Evolutionary conservation across 345 rosid species (phyloP).

Genomic region (Crucihimalaya himalaica): DNA sequence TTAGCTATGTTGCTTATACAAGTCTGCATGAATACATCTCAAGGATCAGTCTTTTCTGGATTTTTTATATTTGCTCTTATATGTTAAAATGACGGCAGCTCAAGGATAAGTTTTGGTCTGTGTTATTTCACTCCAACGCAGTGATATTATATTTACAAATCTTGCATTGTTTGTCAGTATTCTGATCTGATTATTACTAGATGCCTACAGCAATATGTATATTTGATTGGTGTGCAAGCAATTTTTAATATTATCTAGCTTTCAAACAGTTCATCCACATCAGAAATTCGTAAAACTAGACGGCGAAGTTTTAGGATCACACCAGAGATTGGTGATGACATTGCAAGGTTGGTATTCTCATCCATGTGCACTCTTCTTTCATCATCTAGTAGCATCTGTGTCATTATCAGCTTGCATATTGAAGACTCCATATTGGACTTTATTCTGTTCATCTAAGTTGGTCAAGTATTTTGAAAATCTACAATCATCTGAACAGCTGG

Average conservation of each 20-base stretch:
- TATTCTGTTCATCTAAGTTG: slow-evolving; percentile 10
- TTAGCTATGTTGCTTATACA: slow-evolving; percentile 12
- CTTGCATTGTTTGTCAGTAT: not conserved
- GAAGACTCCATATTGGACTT: slow-evolving; percentile 10
- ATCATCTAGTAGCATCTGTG: slow-evolving; percentile 18
- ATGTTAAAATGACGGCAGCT: not conserved
- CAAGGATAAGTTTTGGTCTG: slow-evolving; percentile 10
- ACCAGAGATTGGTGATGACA: slow-evolving; percentile 98
- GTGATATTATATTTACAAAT: not conserved
- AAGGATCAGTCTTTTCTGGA: not conserved
- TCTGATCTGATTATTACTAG: slow-evolving; percentile 5
- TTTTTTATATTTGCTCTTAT: not conserved
- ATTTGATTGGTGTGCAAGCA: slow-evolving; percentile 21
- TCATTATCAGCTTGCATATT: slow-evolving; percentile 21
- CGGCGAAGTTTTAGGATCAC: slow-evolving; percentile 95
- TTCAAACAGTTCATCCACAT: slow-evolving; percentile 77
- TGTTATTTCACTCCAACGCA: slow-evolving; percentile 1
- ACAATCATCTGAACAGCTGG: slow-evolving; percentile 12
- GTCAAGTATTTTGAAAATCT: slow-evolving; percentile 1
- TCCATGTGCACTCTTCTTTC: slow-evolving; percentile 20
- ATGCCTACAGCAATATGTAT: slow-evolving; percentile 3
- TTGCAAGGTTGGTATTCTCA: slow-evolving; percentile 73
- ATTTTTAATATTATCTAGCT: slow-evolving; percentile 38
- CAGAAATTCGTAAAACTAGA: slow-evolving; percentile 78
- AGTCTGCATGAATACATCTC: not conserved